Conservation (phyloP, 2,329 filamentous ascomycete genomes). For the Alternaria burnsii region DNA sequence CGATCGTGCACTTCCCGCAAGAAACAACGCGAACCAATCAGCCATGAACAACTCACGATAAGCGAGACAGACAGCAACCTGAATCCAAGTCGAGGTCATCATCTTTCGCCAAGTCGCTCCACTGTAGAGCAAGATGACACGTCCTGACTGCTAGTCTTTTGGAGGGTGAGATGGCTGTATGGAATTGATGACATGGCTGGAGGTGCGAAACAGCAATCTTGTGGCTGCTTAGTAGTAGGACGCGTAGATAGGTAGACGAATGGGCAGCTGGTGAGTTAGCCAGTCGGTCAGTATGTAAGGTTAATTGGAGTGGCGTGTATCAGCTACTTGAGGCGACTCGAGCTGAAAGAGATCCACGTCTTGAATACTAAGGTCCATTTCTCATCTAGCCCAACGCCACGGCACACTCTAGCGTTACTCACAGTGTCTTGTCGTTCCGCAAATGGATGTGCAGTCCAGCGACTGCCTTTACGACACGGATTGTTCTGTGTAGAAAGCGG, state of each 20-base stretch:
- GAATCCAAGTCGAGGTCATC: neutral
- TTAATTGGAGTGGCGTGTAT: neutral
- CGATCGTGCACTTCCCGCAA: neutral
- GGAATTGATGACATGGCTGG: neutral
- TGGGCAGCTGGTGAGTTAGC: too few species aligned
- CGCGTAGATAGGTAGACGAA: neutral
- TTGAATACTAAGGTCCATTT: neutral
- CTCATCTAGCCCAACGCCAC: too few species aligned
- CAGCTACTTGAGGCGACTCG: neutral
- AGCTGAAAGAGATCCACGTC: neutral
- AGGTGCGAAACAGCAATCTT: conserved; percentile 5
- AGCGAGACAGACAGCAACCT: neutral
- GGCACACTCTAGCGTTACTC: too few species aligned
- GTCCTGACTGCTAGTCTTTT: neutral
- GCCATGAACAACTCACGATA: neutral
- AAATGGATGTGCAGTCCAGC: too few species aligned
- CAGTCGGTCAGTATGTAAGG: too few species aligned
- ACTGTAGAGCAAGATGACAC: neutral
- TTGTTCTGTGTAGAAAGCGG: neutral
- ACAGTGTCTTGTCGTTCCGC: too few species aligned
- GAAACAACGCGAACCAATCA: neutral
- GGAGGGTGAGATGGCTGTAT: neutral
- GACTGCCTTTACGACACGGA: too few species aligned
- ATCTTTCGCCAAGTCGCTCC: neutral
- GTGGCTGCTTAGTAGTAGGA: conserved; percentile 3